Percentiles rank a stretch among this genome's conserved stretches.
These are phyloP conservation scores for Beauveria medogensis DNA, from an alignment of 2,329 filamentous ascomycete genomes.

Conservation along the genomic window DNA sequence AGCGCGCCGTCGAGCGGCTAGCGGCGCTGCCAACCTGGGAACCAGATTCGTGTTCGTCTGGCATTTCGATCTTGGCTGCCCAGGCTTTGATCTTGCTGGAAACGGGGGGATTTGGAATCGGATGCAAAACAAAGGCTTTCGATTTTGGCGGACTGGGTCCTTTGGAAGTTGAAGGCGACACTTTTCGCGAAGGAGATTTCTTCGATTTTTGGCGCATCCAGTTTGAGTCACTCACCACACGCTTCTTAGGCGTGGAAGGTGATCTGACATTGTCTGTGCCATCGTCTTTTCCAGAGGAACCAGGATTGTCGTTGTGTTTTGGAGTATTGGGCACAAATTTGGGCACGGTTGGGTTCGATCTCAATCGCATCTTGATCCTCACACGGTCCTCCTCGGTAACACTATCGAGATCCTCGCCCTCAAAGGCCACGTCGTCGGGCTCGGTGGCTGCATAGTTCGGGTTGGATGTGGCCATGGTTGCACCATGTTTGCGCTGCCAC, in stretches of 20 bases:
- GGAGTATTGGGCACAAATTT: slow-evolving; percentile 14
- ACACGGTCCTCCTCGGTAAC: slow-evolving; percentile 54
- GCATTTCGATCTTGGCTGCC: slow-evolving; percentile 47
- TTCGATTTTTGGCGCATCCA: slow-evolving; percentile 62
- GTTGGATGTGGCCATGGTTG: slow-evolving; percentile 47
- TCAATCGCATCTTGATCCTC: slow-evolving; percentile 46
- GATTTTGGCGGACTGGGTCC: slow-evolving; percentile 33
- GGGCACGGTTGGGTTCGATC: slow-evolving; percentile 28
- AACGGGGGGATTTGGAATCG: slow-evolving; percentile 45
- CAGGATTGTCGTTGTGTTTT: slow-evolving; percentile 15
- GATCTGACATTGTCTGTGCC: slow-evolving; percentile 31
- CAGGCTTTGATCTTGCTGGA: slow-evolving; percentile 55
- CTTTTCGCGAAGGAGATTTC: slow-evolving; percentile 37
- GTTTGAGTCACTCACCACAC: slow-evolving; percentile 87
- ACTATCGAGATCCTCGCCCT: slow-evolving; percentile 47
- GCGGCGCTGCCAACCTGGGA: slow-evolving; percentile 23
- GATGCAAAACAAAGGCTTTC: slow-evolving; percentile 48
- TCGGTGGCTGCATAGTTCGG: slow-evolving; percentile 46
- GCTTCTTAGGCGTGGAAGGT: slow-evolving; percentile 69
- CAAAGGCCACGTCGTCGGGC: slow-evolving; percentile 53
- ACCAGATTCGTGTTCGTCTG: slow-evolving; percentile 27
- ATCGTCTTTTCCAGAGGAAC: slow-evolving; percentile 13
- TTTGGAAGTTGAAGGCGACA: slow-evolving; percentile 23
- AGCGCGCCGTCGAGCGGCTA: slow-evolving; percentile 10
- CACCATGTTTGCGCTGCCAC: slow-evolving; percentile 75